phyloP scores from a whole-genome alignment of 2,329 filamentous ascomycete genomes.

The Dryadomyces sulphureus region DNA sequence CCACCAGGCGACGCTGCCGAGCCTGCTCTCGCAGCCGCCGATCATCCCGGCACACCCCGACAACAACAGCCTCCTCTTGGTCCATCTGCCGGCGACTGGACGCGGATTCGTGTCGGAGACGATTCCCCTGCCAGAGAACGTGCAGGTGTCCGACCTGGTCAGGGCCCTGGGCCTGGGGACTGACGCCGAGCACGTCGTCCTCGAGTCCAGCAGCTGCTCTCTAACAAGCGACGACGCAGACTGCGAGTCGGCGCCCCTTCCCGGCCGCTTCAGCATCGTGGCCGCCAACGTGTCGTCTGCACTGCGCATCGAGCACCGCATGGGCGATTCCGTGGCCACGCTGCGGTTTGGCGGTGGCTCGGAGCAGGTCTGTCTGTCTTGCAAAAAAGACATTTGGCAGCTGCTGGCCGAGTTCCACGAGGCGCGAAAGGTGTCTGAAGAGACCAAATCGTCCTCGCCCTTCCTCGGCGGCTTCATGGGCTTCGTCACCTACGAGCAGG shows the following conservation, averaged over 20 bases:
- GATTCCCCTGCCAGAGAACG: slow-evolving; percentile 27
- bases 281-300: slow-evolving; percentile 47
- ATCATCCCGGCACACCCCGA: not conserved
- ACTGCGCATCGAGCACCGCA: slow-evolving; percentile 40
- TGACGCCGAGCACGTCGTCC: slow-evolving; percentile 32
- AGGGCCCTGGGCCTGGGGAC: slow-evolving; percentile 26
- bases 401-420: slow-evolving; percentile 31
- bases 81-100: not conserved
- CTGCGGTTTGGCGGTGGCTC: slow-evolving; percentile 14
- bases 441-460: slow-evolving; percentile 21
- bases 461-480: slow-evolving; percentile 80
- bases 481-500: slow-evolving; percentile 74
- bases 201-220: slow-evolving; percentile 39
- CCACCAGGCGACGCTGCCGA: slow-evolving; percentile 18
- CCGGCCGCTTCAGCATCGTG: slow-evolving; percentile 58
- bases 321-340: slow-evolving; percentile 27
- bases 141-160: slow-evolving; percentile 39
- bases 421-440: not conserved
- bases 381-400: too few relatives aligned
- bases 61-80: not conserved
- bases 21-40: slow-evolving; percentile 17
- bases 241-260: not conserved
- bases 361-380: slow-evolving; percentile 19
- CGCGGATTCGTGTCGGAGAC: slow-evolving; percentile 23
- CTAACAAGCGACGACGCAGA: not conserved